phyloP scores from a whole-genome alignment of 139 green algal species.

The Chlamydomonas sphaeroides region DNA sequence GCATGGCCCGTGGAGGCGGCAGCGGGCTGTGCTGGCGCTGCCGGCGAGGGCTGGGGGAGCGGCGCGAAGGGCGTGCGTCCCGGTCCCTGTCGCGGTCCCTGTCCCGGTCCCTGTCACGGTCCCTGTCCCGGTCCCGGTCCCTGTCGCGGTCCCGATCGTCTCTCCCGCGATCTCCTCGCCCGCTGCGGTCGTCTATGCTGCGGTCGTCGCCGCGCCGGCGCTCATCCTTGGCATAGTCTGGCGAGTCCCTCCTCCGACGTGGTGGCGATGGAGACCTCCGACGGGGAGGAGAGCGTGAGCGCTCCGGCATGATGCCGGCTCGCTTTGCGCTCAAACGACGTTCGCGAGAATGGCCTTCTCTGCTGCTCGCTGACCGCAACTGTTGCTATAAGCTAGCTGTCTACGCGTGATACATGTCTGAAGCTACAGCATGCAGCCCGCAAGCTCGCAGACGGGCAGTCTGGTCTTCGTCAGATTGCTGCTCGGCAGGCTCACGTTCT shows the following conservation, averaged over 20 bases:
- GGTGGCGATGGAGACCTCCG: conserved; percentile 13
- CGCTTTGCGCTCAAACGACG: too few relatives aligned
- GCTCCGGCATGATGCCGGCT: neutral
- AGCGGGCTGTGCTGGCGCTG: neutral
- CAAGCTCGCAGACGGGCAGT: too few relatives aligned
- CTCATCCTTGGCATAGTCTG: conserved; percentile 4
- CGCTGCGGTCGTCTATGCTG: neutral
- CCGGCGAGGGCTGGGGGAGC: neutral
- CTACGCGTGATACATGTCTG: too few relatives aligned
- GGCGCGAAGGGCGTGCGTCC: neutral
- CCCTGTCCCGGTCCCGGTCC: neutral
- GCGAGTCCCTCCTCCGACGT: neutral
- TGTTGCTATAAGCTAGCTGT: too few relatives aligned
- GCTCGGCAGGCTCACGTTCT: too few relatives aligned
- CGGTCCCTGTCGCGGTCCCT: neutral
- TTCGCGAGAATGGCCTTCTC: too few relatives aligned
- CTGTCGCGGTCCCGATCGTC: neutral
- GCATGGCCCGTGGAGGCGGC: neutral
- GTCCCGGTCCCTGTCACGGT: neutral
- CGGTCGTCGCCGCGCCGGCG: neutral
- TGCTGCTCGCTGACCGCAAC: too few relatives aligned
- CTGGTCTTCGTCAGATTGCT: too few relatives aligned
- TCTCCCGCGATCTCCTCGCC: too few relatives aligned
- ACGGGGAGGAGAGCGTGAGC: neutral
- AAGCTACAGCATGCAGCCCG: too few relatives aligned